Percentiles rank a stretch among this genome's conserved stretches.
These are phyloP conservation scores for Diatrype stigma DNA, from an alignment of 2,329 filamentous ascomycete species.

Conservation along the genomic window DNA sequence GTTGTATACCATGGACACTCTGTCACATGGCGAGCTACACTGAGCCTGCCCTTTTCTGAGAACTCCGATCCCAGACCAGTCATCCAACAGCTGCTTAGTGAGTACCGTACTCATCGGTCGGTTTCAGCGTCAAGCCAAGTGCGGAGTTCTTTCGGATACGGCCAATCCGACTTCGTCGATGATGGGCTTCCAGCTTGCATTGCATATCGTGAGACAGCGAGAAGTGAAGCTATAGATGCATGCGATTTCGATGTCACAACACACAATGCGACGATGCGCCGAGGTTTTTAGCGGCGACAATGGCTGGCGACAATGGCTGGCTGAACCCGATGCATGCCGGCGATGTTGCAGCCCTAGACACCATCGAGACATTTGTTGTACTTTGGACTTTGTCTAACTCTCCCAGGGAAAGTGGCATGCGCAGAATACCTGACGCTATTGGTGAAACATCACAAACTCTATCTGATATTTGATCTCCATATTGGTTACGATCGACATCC, in stretches of 20 bases:
- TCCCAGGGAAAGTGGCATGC: too few species aligned
- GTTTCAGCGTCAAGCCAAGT: slow-evolving; percentile 12
- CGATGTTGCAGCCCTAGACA: not conserved
- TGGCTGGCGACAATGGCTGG: not conserved
- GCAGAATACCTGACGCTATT: not conserved
- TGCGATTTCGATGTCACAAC: too few species aligned
- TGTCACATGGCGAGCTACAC: not conserved
- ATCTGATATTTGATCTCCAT: not conserved
- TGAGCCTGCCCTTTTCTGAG: too few species aligned
- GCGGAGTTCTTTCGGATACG: slow-evolving; percentile 9
- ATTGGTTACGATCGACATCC: not conserved
- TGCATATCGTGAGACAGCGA: not conserved
- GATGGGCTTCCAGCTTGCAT: not conserved
- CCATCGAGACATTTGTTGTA: not conserved
- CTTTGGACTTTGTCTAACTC: not conserved
- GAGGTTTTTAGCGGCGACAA: not conserved
- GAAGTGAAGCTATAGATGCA: not conserved
- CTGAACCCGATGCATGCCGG: not conserved
- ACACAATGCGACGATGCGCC: too few species aligned
- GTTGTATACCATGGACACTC: too few species aligned
- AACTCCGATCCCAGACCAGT: too few species aligned
- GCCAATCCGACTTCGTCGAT: slow-evolving; percentile 5
- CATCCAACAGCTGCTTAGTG: too few species aligned
- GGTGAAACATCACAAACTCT: not conserved
- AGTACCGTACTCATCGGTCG: too few species aligned